Percentiles rank a stretch among this genome's conserved stretches.
phyloP scores from a whole-genome alignment of 176 grass and related monocot species.

The Oryza nivara region DNA sequence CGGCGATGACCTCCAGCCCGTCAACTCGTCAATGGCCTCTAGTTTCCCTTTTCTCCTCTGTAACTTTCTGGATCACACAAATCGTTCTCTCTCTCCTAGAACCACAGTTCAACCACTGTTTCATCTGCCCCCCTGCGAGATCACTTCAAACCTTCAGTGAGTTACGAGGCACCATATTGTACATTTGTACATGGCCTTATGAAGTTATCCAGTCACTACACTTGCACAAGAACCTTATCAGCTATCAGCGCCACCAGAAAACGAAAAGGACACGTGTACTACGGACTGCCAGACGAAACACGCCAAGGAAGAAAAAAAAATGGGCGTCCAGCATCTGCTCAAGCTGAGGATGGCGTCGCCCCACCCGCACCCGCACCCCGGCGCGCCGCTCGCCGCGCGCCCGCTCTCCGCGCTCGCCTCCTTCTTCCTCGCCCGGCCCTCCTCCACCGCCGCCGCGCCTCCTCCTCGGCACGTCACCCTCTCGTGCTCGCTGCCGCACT shows the following conservation, averaged over 20 bases:
- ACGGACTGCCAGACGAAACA: neutral
- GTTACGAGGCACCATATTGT: no score
- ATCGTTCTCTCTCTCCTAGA: no score
- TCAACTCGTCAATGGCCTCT: no score
- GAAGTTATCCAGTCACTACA: no score
- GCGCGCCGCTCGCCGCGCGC: neutral
- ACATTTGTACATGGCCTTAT: no score
- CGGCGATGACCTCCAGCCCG: no score
- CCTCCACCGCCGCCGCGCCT: neutral
- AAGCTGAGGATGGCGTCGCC: slow-evolving; percentile 45
- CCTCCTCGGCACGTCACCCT: slow-evolving; percentile 18
- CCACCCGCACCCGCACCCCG: neutral
- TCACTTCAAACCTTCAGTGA: no score
- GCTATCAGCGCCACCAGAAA: neutral
- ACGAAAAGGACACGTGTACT: neutral
- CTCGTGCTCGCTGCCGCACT: slow-evolving; percentile 29
- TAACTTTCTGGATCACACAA: no score
- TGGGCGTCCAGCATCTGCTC: slow-evolving; percentile 52
- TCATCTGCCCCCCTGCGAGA: no score
- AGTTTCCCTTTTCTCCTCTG: no score
- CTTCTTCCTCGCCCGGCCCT: slow-evolving; percentile 8
- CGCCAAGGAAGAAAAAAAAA: neutral
- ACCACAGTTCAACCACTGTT: no score
- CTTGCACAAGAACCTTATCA: neutral
- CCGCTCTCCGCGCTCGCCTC: slow-evolving; percentile 36